Conservation (phyloP, 495 filamentous ascomycete genomes). For the Tetracladium marchalianum region DNA sequence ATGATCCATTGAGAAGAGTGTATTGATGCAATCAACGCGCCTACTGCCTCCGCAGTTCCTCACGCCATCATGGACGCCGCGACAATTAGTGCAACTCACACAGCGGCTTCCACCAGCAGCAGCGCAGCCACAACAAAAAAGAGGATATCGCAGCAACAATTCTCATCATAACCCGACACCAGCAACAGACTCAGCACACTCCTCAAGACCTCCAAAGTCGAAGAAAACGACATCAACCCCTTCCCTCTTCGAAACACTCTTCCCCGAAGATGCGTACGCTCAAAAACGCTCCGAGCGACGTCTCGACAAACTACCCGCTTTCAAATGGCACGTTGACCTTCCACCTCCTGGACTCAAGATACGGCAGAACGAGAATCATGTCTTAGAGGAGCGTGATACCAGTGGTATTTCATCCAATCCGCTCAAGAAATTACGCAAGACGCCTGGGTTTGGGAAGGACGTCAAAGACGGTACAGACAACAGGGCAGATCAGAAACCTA, state of each 20-base stretch:
- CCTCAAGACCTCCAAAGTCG: background rate
- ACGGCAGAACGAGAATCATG: background rate
- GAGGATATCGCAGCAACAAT: background rate
- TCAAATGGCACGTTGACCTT: conserved; percentile 7
- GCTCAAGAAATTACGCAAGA: conserved; percentile 1
- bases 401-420: too few relatives aligned
- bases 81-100: conserved; percentile 16
- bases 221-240: background rate
- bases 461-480: conserved; percentile 1
- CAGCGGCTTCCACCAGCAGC: conserved; percentile 6
- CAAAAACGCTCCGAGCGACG: conserved; percentile 5
- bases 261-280: conserved; percentile 37
- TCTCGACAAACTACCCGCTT: conserved; percentile 14
- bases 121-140: background rate
- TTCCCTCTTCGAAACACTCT: conserved; percentile 48
- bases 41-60: conserved; percentile 27
- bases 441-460: background rate
- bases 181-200: background rate
- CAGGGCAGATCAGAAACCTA: conserved; percentile 3
- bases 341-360: background rate
- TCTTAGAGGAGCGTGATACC: background rate
- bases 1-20: background rate
- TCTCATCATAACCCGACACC: background rate
- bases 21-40: conserved; percentile 30
- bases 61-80: conserved; percentile 21